Conservation (phyloP, 2,329 filamentous ascomycete genomes). For the Xylaria sp. region DNA sequence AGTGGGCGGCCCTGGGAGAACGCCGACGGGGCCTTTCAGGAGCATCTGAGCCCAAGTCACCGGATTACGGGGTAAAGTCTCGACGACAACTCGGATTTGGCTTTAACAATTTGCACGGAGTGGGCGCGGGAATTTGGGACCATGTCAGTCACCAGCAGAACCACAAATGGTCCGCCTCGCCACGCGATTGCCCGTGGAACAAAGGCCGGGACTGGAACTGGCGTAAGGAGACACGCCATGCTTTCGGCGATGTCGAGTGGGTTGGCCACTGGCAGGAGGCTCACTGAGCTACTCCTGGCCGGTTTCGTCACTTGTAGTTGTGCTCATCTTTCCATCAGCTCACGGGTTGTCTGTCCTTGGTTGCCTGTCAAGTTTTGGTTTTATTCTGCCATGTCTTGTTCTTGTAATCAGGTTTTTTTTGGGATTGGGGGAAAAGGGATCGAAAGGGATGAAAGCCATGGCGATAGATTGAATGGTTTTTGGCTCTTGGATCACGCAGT, state of each 20-base stretch:
- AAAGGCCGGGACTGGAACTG: slow-evolving; percentile 64
- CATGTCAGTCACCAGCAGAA: slow-evolving; percentile 40
- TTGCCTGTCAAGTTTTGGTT: slow-evolving; percentile 33
- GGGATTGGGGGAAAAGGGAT: slow-evolving; percentile 23
- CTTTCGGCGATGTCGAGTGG: slow-evolving; percentile 86
- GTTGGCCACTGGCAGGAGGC: slow-evolving; percentile 85
- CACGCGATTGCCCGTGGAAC: slow-evolving; percentile 56
- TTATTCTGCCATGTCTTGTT: slow-evolving; percentile 37
- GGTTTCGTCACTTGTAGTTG: slow-evolving; percentile 64
- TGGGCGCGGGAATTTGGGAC: slow-evolving; percentile 50
- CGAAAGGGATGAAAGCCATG: slow-evolving; percentile 23
- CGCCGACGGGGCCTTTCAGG: slow-evolving; percentile 70
- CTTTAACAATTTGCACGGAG: slow-evolving; percentile 42
- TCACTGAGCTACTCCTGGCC: slow-evolving; percentile 39
- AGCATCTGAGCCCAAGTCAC: slow-evolving; percentile 53
- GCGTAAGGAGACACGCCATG: slow-evolving; percentile 64
- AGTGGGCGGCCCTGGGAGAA: slow-evolving; percentile 88
- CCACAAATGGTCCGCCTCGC: slow-evolving; percentile 45
- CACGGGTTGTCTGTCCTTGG: slow-evolving; percentile 32
- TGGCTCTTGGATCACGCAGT: slow-evolving; percentile 36
- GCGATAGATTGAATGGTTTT: slow-evolving; percentile 27
- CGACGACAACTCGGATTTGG: slow-evolving; percentile 47
- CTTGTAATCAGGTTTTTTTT: slow-evolving; percentile 33
- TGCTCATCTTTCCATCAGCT: slow-evolving; percentile 40
- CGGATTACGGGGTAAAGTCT: slow-evolving; percentile 46